Base-by-base conservation (phyloP, 2,329 filamentous ascomycete species). In the Fusarium incarnatum region DNA sequence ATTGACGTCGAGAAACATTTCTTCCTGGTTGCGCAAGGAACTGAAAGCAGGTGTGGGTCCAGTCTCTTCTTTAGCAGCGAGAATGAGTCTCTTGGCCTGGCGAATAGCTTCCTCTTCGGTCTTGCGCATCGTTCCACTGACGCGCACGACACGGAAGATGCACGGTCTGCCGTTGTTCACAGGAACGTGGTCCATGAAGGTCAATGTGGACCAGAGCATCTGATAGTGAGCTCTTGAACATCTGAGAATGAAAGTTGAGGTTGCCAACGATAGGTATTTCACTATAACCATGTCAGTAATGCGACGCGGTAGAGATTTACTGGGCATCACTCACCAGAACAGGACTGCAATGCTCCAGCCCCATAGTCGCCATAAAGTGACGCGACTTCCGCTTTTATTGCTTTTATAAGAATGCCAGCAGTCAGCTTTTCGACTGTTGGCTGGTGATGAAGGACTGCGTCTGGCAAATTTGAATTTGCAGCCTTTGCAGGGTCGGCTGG, bases 41-140 rank as follows among this genome's bases (percentile, higher is more conserved):
- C 67, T 67, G 16, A 76, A 57, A 16, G 68, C 68, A n/a, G 64
- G 67, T 10, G 67, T 69, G n/a, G 73, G 41, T 23, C 59, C 57
- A 1, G 74, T 59, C 16, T 79, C 74, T 46, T 86, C 86, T 76
- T 87, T 87, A 55, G 91, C 89, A 30, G 89, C 87, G 45, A 92
- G 83, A 64, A 97, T 90, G 60, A 94, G 87, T 60, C 86, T 84
- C 72, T 92, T 90, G 44, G 94, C 93, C 64, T 93, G 86, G 6
- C 90, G 87, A 74, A 98, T 92, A 37, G 94, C 94, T 79, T 97
- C 94, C 77, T 97, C 91, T 80, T 98, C 94, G 4, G 90, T 91
- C 80, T 97, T 97, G 73, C 91, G 91, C 76, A 99, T 97, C 5
- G 96, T 99, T 18, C 95, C 96, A 70, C 93, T 96, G 16, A 98